Evolutionary conservation across 108 stramenopile genomes (phyloP), one percentile per base, ranked within the genome.

Genomic region (Stephanodiscus triporus): DNA sequence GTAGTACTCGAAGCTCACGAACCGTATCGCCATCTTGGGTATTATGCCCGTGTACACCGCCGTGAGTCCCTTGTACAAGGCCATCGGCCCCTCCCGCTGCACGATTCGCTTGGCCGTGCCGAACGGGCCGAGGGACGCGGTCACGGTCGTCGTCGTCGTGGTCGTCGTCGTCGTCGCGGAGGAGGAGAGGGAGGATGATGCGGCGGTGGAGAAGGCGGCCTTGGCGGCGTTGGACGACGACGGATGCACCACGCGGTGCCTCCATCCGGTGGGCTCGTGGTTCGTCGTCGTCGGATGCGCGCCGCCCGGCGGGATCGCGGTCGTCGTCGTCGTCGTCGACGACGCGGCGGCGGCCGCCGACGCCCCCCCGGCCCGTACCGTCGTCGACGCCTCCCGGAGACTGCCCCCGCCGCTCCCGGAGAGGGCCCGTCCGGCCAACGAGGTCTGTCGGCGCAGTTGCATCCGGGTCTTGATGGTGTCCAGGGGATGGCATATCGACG

Each of bases 11-110:
- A 97, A 99, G 42, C 88, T 85, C n/a, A 96, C 80, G 80, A 99
- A 99, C 43, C 98, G 95, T 66, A 98, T 93, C 56, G 97, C 96
- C 97, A 97, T 97, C 82, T 99, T 99, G 54, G 96, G 96, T n/a
- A 97, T 77, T 55, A 98, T 97, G 55, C 97, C 97, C 3, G 87
- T 91, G 66, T 91, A 96, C 30, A 99, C 97, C 4, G 98, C 97
- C 11, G 93, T 94, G 42, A 99, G 79, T 24, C 98, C 98, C 81
- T 98, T 99, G 95, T 99, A 99, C 55, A 99, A 84, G n/a, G 96
- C 91, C 34, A 87, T 67, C 60, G 97, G 92, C 30, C 97, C 97
- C 84, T 99, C 98, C 20, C 95, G 87, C 45, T 86, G 77, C 8
- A 97, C 76, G 67, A 98, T 97, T 32, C 91, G 89, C 32, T 80